Evolutionary conservation across 2,329 filamentous ascomycete species (phyloP).

Genomic region (Knufia fluminis): DNA sequence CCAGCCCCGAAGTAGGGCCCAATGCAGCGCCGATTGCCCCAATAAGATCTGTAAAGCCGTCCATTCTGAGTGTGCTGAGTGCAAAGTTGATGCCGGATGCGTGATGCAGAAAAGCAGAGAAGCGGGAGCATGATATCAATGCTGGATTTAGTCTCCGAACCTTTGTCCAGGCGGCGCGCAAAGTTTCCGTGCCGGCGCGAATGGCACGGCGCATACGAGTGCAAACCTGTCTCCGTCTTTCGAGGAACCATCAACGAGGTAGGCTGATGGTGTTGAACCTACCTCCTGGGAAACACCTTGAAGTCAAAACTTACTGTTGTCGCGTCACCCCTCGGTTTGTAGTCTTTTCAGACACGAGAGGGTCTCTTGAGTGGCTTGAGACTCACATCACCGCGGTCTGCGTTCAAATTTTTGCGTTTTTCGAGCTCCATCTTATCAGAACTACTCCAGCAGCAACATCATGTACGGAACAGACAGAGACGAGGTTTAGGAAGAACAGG

Average conservation of each 20-base stretch:
- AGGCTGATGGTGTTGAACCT: not conserved
- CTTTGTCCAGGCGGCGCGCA: not conserved
- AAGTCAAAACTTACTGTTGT: not conserved
- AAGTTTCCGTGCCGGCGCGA: constrained; percentile 2
- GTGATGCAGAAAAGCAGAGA: no score
- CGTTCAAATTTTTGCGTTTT: not conserved
- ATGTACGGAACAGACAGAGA: not conserved
- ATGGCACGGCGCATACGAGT: not conserved
- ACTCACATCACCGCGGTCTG: not conserved
- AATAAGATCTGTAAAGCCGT: constrained; percentile 59
- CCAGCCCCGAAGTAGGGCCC: constrained; percentile 71
- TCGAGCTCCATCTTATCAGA: not conserved
- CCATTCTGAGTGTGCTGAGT: not conserved
- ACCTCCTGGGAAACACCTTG: not conserved
- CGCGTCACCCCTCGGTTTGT: not conserved
- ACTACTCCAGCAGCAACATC: not conserved
- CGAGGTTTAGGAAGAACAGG: not conserved
- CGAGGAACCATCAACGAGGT: not conserved
- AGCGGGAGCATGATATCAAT: no score
- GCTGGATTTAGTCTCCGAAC: constrained; percentile 10
- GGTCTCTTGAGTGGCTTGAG: not conserved
- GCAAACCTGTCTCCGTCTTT: no score
- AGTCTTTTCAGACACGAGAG: not conserved
- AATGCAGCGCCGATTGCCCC: constrained; percentile 62
- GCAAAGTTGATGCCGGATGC: no score